phyloP scores from a whole-genome alignment of 2,329 filamentous ascomycete genomes.

The Beauveria sp. region DNA sequence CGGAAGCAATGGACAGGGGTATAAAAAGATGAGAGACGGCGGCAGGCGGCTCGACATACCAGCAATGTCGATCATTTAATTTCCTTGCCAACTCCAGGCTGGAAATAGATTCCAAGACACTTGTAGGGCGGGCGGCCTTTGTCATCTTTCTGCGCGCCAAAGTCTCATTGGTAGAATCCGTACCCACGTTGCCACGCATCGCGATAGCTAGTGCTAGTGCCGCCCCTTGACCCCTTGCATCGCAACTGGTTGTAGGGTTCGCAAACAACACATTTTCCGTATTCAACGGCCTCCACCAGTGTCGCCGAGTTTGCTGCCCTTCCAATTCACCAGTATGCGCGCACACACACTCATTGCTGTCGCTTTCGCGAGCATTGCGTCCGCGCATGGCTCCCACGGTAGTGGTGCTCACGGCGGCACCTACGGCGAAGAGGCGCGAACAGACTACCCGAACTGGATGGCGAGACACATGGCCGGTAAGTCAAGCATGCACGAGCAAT shows the following conservation, averaged over 20 bases:
- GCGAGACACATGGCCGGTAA: conserved; percentile 59
- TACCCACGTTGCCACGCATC: not conserved
- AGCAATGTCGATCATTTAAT: not conserved
- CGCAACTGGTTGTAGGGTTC: not conserved
- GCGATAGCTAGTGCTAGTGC: not conserved
- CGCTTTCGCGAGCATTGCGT: conserved; percentile 32
- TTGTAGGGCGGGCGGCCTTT: not conserved
- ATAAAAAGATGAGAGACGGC: not conserved
- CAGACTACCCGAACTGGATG: conserved; percentile 53
- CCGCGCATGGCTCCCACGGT: conserved; percentile 46
- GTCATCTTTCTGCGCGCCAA: not conserved
- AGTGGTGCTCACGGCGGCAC: conserved; percentile 30
- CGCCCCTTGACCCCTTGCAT: not conserved
- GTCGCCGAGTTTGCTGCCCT: not conserved
- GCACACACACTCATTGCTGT: conserved; percentile 25
- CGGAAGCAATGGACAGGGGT: too few relatives aligned
- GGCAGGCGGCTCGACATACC: not conserved
- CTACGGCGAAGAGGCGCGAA: conserved; percentile 36
- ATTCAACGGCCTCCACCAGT: not conserved
- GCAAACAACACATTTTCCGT: not conserved
- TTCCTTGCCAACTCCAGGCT: not conserved
- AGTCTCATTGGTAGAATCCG: not conserved
- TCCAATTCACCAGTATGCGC: conserved; percentile 19
- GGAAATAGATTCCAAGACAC: too few relatives aligned
- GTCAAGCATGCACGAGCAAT: conserved; percentile 12